Conservation (phyloP, 129 eudicot genomes). For the Kitagawia praeruptora region DNA sequence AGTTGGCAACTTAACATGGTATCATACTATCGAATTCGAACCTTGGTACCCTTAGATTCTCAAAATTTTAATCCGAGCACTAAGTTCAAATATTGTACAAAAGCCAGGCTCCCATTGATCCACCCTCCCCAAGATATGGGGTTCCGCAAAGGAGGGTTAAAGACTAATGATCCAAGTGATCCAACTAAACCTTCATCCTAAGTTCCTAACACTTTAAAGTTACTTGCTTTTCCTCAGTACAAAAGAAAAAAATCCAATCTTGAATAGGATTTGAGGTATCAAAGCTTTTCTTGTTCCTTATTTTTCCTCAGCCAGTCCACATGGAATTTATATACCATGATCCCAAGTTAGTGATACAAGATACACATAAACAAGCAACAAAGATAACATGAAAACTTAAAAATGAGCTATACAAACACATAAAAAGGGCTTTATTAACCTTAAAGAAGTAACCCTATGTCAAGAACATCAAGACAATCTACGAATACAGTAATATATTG, state of each 20-base stretch:
- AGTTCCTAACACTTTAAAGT: background rate
- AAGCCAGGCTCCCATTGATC: no score
- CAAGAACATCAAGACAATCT: background rate
- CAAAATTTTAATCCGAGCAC: background rate
- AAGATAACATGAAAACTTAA: background rate
- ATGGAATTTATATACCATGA: background rate
- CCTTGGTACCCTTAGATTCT: background rate
- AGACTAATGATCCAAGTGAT: background rate
- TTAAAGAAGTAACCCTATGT: background rate
- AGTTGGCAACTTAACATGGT: background rate
- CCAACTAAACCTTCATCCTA: background rate
- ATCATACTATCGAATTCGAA: no score
- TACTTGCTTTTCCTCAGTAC: background rate
- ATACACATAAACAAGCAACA: background rate
- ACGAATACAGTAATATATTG: background rate
- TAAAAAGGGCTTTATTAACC: background rate
- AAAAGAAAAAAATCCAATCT: background rate
- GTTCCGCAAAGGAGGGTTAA: background rate
- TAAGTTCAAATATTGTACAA: background rate
- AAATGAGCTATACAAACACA: background rate
- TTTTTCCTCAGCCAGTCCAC: background rate
- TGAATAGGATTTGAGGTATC: background rate
- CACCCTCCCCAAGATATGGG: background rate
- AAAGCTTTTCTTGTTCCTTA: background rate
- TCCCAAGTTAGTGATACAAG: background rate